phyloP scores from a whole-genome alignment of 495 filamentous ascomycete species.

The Eremomyces bilateralis region DNA sequence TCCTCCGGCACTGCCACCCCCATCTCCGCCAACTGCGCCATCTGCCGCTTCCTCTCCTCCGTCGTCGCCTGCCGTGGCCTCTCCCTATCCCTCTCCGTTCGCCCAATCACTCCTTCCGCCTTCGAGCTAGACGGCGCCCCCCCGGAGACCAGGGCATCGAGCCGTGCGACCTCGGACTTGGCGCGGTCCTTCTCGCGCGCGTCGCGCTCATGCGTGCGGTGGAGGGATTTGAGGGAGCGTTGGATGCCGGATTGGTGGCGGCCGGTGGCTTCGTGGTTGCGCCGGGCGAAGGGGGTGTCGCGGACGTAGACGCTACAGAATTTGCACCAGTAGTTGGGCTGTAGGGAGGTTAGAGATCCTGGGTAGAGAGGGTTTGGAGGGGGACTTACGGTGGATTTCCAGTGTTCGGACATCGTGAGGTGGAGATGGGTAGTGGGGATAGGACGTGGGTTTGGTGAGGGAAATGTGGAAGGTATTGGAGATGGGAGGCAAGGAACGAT shows the following conservation, averaged over 20 bases:
- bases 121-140: slow-evolving; percentile 8
- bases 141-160: slow-evolving; percentile 51
- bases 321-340: slow-evolving; percentile 94
- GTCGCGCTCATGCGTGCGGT: slow-evolving; percentile 56
- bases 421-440: too few species aligned
- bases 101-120: slow-evolving; percentile 5
- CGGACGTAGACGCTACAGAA: slow-evolving; percentile 80
- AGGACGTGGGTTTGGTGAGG: too few species aligned
- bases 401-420: slow-evolving; percentile 78
- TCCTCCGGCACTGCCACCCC: slow-evolving; percentile 72
- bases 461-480: too few species aligned
- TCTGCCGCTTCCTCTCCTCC: slow-evolving; percentile 59
- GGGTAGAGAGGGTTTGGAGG: neutral
- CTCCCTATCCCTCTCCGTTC: too few species aligned
- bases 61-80: slow-evolving; percentile 25
- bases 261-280: slow-evolving; percentile 73
- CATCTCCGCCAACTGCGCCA: slow-evolving; percentile 70
- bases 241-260: slow-evolving; percentile 81
- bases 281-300: slow-evolving; percentile 74
- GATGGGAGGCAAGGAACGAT: too few species aligned
- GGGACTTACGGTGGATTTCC: slow-evolving; percentile 71
- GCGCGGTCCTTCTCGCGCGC: slow-evolving; percentile 61
- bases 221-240: slow-evolving; percentile 72
- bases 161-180: slow-evolving; percentile 62
- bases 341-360: neutral